Percentiles rank a stretch among this genome's conserved stretches.
Evolutionary conservation across 2,329 filamentous ascomycete genomes (phyloP).

Genomic region (Esteya vermicola): DNA sequence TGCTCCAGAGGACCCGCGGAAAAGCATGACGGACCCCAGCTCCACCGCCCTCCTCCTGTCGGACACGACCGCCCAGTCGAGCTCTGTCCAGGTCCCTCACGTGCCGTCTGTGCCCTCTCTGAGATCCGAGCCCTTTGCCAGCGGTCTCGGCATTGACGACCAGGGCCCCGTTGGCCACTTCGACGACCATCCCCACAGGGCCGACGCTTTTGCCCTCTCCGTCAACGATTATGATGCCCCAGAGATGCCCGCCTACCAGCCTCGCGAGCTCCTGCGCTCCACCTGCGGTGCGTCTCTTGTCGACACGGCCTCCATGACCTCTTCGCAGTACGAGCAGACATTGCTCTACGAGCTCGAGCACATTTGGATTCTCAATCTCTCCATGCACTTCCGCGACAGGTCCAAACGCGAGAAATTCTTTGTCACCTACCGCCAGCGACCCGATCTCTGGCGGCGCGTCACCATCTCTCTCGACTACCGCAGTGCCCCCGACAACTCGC

Average conservation of each 20-base stretch:
- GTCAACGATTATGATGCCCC: no score
- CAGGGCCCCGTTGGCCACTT: no score
- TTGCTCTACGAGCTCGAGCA: constrained; percentile 72
- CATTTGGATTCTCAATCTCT: constrained; percentile 91
- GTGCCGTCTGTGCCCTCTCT: constrained; percentile 10
- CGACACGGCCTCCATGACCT: constrained; percentile 34
- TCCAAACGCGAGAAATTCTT: constrained; percentile 96
- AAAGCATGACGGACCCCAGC: constrained; percentile 18
- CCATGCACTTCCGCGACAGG: constrained; percentile 93
- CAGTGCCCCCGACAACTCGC: constrained; percentile 60
- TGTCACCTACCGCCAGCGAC: constrained; percentile 76
- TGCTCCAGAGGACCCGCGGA: constrained; percentile 14
- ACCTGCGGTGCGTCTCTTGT: constrained; percentile 10
- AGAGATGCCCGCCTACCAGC: not conserved
- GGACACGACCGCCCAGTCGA: not conserved
- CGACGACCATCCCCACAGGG: no score
- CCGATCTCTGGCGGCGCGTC: constrained; percentile 69
- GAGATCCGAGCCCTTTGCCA: not conserved
- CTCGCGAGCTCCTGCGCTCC: not conserved
- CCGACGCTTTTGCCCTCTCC: no score
- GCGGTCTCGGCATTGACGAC: no score
- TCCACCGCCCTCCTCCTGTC: no score
- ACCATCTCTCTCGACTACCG: constrained; percentile 93
- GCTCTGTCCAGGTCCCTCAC: constrained; percentile 6
- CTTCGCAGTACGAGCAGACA: constrained; percentile 43